Evolutionary conservation across 805 yeast genomes (phyloP).

Genomic region (Teunomyces stri): DNA sequence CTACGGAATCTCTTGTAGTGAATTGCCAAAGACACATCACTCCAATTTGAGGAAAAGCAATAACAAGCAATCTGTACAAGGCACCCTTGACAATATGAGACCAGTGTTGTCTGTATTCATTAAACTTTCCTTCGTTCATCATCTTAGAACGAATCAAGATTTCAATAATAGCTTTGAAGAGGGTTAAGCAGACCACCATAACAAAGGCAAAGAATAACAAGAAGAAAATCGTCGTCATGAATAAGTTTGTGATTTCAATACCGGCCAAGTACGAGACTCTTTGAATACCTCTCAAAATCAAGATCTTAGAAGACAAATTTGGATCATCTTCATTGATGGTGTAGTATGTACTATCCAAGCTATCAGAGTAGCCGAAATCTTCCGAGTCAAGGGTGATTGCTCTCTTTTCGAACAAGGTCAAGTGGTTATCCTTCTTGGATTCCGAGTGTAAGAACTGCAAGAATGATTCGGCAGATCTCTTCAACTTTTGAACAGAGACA

Average conservation of each 20-base stretch:
- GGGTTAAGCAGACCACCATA: constrained; percentile 51
- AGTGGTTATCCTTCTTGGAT: constrained; percentile 8
- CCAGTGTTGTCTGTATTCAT: constrained; percentile 83
- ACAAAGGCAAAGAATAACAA: constrained; percentile 74
- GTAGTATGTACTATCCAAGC: constrained; percentile 49
- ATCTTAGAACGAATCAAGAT: constrained; percentile 54
- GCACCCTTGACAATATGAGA: constrained; percentile 82
- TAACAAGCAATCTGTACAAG: constrained; percentile 73
- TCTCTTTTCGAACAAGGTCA: constrained; percentile 21
- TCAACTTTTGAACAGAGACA: constrained; percentile 74
- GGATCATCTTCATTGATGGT: constrained; percentile 69
- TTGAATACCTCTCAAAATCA: constrained; percentile 86
- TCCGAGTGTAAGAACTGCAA: constrained; percentile 8
- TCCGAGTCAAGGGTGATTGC: constrained; percentile 41
- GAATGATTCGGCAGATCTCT: constrained; percentile 23
- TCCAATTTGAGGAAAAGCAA: constrained; percentile 86
- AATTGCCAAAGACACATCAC: constrained; percentile 88
- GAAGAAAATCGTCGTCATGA: constrained; percentile 82
- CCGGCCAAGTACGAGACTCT: constrained; percentile 83
- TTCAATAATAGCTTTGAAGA: constrained; percentile 71
- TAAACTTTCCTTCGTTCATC: constrained; percentile 63
- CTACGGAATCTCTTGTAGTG: constrained; percentile 78
- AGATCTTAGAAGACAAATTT: constrained; percentile 60
- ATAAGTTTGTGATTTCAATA: constrained; percentile 83
- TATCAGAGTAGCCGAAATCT: constrained; percentile 43